Conservation (phyloP, 352 stramenopile species). For the Pythium scleroteichum region DNA sequence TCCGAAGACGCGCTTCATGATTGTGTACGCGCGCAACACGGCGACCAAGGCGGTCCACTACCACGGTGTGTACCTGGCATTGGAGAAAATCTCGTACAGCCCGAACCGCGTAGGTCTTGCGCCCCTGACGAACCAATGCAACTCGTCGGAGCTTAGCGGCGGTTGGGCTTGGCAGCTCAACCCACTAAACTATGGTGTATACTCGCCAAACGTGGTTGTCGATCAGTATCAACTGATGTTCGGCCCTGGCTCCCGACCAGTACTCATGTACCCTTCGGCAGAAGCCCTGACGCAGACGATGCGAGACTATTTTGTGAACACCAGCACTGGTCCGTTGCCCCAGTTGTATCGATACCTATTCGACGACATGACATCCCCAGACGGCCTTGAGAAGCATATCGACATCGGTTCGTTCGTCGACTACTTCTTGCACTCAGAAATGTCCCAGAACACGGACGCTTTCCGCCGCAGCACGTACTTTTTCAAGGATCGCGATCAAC, state of each 20-base stretch:
- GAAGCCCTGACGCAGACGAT: constrained; percentile 59
- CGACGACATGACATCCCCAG: constrained; percentile 68
- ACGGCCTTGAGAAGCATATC: constrained; percentile 54
- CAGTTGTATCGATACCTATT: constrained; percentile 67
- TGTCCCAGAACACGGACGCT: constrained; percentile 78
- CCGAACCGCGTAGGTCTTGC: constrained; percentile 63
- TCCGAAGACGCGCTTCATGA: constrained; percentile 54
- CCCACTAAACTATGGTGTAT: constrained; percentile 58
- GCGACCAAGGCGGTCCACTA: constrained; percentile 36
- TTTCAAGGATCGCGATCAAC: constrained; percentile 73
- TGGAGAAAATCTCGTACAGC: constrained; percentile 79
- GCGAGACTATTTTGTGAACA: constrained; percentile 74
- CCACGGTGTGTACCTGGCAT: constrained; percentile 61
- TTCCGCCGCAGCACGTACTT: constrained; percentile 78
- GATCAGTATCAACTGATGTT: constrained; percentile 80
- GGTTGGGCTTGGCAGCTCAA: constrained; percentile 84
- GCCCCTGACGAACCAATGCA: constrained; percentile 43
- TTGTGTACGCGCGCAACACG: constrained; percentile 53
- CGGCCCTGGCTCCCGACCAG: constrained; percentile 59
- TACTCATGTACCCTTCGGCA: constrained; percentile 55
- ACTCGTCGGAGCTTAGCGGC: constrained; percentile 45
- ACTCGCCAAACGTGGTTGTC: constrained; percentile 72
- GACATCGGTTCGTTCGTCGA: constrained; percentile 74
- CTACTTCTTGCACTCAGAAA: constrained; percentile 80
- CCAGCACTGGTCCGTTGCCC: constrained; percentile 55